Evolutionary conservation across 805 yeast genomes (phyloP).

Genomic region (Ogataea neopini): DNA sequence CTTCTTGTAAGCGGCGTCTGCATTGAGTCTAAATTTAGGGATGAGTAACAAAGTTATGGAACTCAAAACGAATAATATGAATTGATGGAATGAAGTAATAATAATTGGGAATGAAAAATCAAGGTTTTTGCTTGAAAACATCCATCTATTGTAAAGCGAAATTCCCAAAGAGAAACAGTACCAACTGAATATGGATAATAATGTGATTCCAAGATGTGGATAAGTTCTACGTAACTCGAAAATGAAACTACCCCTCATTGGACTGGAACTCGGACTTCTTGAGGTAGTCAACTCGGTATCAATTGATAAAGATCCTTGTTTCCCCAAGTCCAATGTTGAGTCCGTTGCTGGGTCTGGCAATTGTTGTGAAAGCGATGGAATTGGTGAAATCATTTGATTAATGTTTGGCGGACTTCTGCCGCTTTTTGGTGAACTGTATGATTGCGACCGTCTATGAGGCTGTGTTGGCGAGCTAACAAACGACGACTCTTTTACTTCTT

Average conservation of each 20-base stretch:
- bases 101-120: slow-evolving; percentile 82
- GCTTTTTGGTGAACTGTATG: slow-evolving; percentile 13
- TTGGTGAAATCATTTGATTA: slow-evolving; percentile 1
- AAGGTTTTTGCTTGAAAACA: slow-evolving; percentile 78
- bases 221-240: slow-evolving; percentile 21
- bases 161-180: slow-evolving; percentile 67
- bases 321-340: neutral
- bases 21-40: slow-evolving; percentile 50
- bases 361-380: neutral
- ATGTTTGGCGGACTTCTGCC: neutral
- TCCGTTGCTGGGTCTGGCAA: neutral
- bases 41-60: slow-evolving; percentile 42
- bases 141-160: slow-evolving; percentile 92
- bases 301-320: neutral
- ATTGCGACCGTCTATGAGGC: slow-evolving; percentile 20
- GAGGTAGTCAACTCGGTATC: neutral
- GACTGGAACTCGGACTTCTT: neutral
- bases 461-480: slow-evolving; percentile 7
- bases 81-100: slow-evolving; percentile 83
- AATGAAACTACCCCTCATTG: slow-evolving; percentile 3
- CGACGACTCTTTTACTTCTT: slow-evolving; percentile 11
- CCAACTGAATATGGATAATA: slow-evolving; percentile 47
- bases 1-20: slow-evolving; percentile 2
- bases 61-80: slow-evolving; percentile 60
- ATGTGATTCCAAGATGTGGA: slow-evolving; percentile 31